These are phyloP conservation scores for Saturnispora kantuleensis DNA, from an alignment of 805 yeast species.

Conservation along the genomic window DNA sequence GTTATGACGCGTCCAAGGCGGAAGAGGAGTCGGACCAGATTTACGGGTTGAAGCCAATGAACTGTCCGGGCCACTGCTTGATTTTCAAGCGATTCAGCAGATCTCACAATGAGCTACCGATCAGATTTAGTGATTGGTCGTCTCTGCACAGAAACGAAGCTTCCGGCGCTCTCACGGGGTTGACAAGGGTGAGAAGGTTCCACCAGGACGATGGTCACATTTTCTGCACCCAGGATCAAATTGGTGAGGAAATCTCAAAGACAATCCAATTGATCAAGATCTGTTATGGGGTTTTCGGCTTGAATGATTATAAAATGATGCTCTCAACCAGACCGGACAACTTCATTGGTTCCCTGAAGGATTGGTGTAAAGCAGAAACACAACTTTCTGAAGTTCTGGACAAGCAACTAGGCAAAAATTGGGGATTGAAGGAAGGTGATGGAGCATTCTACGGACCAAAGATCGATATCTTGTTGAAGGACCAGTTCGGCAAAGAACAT, in stretches of 20 bases:
- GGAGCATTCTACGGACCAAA: constrained; percentile 98
- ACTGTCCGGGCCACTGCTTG: constrained; percentile 62
- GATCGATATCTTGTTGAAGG: constrained; percentile 76
- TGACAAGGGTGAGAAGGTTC: constrained; percentile 87
- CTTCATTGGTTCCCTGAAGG: constrained; percentile 63
- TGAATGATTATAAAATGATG: constrained; percentile 47
- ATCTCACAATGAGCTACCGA: constrained; percentile 79
- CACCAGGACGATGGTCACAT: constrained; percentile 99
- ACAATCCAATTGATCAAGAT: constrained; percentile 66
- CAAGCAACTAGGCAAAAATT: constrained; percentile 38
- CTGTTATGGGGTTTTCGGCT: constrained; percentile 62
- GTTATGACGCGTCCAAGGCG: constrained; percentile 8
- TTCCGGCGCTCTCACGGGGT: constrained; percentile 86
- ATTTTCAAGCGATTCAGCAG: constrained; percentile 67
- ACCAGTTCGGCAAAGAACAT: constrained; percentile 70
- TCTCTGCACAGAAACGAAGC: constrained; percentile 92
- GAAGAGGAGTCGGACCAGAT: constrained; percentile 31
- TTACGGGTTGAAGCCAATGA: constrained; percentile 67
- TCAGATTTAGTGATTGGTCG: constrained; percentile 79
- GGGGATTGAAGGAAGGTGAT: constrained; percentile 82
- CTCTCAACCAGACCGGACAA: constrained; percentile 83
- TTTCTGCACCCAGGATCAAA: constrained; percentile 75
- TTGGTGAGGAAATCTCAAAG: constrained; percentile 58
- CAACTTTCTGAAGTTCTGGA: constrained; percentile 54
- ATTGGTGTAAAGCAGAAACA: constrained; percentile 79